These are phyloP conservation scores for Blastomyces emzantsi DNA, from an alignment of 2,329 filamentous ascomycete genomes.

Conservation along the genomic window DNA sequence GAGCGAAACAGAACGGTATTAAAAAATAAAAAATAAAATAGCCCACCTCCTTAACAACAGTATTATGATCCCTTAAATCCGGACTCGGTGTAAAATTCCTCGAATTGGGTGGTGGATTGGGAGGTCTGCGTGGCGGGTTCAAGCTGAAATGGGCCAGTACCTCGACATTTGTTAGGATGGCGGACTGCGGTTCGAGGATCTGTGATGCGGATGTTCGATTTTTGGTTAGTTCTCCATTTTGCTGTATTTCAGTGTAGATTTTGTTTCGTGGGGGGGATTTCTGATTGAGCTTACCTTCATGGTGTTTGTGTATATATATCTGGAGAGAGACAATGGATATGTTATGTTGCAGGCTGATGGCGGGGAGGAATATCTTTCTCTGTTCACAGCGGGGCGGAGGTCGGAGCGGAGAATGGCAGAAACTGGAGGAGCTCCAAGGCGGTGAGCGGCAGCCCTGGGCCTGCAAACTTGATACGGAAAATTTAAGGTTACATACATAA, in stretches of 20 bases:
- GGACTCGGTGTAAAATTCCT: conserved; percentile 34
- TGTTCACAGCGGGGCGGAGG: not conserved
- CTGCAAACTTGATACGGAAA: no score
- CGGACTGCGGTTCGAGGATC: conserved; percentile 39
- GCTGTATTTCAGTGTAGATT: no score
- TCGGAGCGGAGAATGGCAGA: not conserved
- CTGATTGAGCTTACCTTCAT: conserved; percentile 1
- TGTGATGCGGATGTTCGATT: conserved; percentile 12
- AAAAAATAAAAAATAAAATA: not conserved
- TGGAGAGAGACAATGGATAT: not conserved
- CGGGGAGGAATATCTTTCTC: not conserved
- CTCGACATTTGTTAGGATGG: conserved; percentile 38
- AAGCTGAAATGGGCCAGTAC: conserved; percentile 35
- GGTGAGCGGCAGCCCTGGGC: not conserved
- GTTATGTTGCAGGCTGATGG: not conserved
- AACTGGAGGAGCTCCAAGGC: not conserved
- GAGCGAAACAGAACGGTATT: not conserved
- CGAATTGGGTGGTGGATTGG: conserved; percentile 31
- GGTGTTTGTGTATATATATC: not conserved
- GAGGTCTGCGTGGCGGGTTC: conserved; percentile 35
- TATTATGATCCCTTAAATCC: conserved; percentile 39
- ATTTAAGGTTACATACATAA: no score
- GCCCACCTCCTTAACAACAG: conserved; percentile 38
- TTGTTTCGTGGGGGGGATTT: no score
- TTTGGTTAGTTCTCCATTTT: not conserved